Evolutionary conservation across 768 basidiomycete species (phyloP), one percentile per base, ranked within the genome.

Genomic region (Tylopilus rubrobrunneus): DNA sequence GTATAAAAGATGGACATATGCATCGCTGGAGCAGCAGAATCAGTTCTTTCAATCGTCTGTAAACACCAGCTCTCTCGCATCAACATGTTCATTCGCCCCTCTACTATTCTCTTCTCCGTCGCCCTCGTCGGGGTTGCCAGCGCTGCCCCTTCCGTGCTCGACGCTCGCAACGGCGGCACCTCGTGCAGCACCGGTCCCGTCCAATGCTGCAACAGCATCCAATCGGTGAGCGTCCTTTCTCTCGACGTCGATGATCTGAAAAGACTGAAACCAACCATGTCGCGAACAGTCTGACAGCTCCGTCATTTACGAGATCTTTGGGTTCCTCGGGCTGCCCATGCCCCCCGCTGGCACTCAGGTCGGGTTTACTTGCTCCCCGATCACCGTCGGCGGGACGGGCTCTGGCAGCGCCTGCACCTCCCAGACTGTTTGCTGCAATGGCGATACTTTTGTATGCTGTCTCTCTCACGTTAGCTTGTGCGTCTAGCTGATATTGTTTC

Each of bases 181-280:
- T 0, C 62, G n/a, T 81, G 80, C 66, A 71, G 71, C 62, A 72
- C 74, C 31, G 80, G 78, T 3, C 45, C 61, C n/a, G 45, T 75
- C 25, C 43, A 48, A 12, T 63, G 55, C 51, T 62, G 49, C 44
- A 11, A n/a, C 40, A 48, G 27, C n/a, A 2, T 15, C 10, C 25
- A 15, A 5, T 19, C 21, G 12, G 48, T 51, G 37, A 55, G 44
- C 12, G 36, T 7, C 40, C 10, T 2, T 34, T 29, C 50, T 23
- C 19, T 21, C 9, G 29, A 45, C 3, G 2, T 7, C 8, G 15
- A 6, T 15, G n/a, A n/a, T n/a, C n/a, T n/a, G n/a, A n/a, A n/a
- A n/a, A n/a, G n/a, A n/a, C n/a, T n/a, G n/a, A n/a, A 6, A 14
- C 39, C 40, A 17, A 27, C 7, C 1, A 17, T 25, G 27, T 28